A percentile compares a stretch with the other conserved stretches of the same genome.
Conservation (phyloP, 2,329 filamentous ascomycete species). For the Scorias spongiosa region DNA sequence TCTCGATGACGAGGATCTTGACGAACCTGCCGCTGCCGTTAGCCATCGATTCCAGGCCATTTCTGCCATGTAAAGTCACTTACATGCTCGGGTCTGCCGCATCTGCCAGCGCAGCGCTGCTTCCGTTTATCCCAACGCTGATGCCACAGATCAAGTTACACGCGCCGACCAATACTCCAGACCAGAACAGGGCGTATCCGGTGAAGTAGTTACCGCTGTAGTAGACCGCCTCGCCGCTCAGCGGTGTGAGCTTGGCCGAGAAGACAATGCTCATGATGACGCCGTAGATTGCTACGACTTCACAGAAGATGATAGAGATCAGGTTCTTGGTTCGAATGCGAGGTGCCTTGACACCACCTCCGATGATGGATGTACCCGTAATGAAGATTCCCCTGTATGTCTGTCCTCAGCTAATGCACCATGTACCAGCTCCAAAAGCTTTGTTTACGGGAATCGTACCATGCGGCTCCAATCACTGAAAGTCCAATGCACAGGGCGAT, state of each 20-base stretch:
- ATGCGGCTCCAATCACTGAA: slow-evolving; percentile 93
- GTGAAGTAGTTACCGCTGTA: slow-evolving; percentile 78
- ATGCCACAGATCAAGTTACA: slow-evolving; percentile 96
- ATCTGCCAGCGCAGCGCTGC: slow-evolving; percentile 88
- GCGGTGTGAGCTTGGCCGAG: slow-evolving; percentile 64
- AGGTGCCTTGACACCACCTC: slow-evolving; percentile 88
- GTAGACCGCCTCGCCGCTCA: slow-evolving; percentile 50
- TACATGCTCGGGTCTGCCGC: slow-evolving; percentile 83
- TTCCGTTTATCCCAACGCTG: slow-evolving; percentile 94
- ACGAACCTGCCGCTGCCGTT: slow-evolving; percentile 53
- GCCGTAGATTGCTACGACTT: slow-evolving; percentile 98
- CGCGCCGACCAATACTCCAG: slow-evolving; percentile 80
- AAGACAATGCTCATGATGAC: slow-evolving; percentile 99
- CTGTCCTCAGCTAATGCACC: slow-evolving; percentile 7
- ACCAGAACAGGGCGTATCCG: slow-evolving; percentile 91
- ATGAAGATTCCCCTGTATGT: slow-evolving; percentile 85
- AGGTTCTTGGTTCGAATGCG: slow-evolving; percentile 98
- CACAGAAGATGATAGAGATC: slow-evolving; percentile 99
- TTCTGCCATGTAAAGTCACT: slow-evolving; percentile 22
- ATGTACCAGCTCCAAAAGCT: neutral
- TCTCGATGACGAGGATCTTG: slow-evolving; percentile 97
- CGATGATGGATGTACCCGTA: slow-evolving; percentile 91
- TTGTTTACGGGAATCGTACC: slow-evolving; percentile 40
- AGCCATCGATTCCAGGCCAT: too few relatives aligned
- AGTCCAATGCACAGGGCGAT: slow-evolving; percentile 91